Evolutionary conservation across 2,329 filamentous ascomycete species (phyloP).

Genomic region (Colletotrichum acutatum): DNA sequence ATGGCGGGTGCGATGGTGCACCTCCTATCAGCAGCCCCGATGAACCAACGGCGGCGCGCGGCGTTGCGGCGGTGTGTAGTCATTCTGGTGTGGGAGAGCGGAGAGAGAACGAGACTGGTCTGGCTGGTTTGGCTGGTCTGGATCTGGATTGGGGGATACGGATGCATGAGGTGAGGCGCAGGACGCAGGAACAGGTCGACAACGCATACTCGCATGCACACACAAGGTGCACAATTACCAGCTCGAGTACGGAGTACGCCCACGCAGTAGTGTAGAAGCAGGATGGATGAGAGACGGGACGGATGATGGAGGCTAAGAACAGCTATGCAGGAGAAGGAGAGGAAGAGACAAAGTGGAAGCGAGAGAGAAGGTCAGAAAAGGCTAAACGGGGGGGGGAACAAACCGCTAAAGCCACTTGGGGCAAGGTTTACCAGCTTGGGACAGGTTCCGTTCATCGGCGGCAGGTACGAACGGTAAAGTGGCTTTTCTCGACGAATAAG

Average conservation of each 20-base stretch:
- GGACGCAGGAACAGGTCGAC: not conserved
- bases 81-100: not conserved
- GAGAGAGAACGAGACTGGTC: not conserved
- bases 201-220: not conserved
- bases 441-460: conserved; percentile 25
- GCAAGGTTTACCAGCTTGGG: conserved; percentile 1
- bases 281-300: not conserved
- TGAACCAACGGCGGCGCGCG: conserved; percentile 10
- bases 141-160: not conserved
- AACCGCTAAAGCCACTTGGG: conserved; percentile 7
- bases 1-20: conserved; percentile 7
- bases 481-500: conserved; percentile 26
- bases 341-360: not conserved
- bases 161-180: not conserved
- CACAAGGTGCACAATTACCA: not conserved
- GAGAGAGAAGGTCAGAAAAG: conserved; percentile 13
- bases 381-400: conserved; percentile 24
- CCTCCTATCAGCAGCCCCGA: conserved; percentile 23
- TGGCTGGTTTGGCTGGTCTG: not conserved
- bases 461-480: conserved; percentile 30
- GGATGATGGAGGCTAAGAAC: not conserved
- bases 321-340: not conserved
- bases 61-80: conserved; percentile 21
- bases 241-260: not conserved
- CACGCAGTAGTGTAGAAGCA: not conserved